Evolutionary conservation across 495 filamentous ascomycete species (phyloP).

Genomic region (Xylaria telfairii): DNA sequence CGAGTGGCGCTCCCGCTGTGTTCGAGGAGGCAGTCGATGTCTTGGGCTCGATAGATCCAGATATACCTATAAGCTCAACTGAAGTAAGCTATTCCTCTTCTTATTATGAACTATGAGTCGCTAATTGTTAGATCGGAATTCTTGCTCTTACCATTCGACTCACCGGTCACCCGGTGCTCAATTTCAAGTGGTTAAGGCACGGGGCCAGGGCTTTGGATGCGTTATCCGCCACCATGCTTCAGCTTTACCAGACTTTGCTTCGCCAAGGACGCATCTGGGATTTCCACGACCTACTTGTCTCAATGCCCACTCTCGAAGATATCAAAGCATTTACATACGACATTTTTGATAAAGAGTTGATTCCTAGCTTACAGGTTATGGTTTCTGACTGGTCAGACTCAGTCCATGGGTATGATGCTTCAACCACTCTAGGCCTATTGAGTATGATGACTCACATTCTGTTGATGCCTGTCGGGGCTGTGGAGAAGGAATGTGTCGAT

Average conservation of each 20-base stretch:
- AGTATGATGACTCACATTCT: conserved; percentile 22
- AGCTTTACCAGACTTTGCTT: conserved; percentile 17
- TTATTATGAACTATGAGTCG: background rate
- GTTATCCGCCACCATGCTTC: background rate
- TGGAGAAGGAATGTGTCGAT: conserved; percentile 19
- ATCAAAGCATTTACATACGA: conserved; percentile 12
- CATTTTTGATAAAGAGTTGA: conserved; percentile 15
- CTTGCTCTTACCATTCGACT: conserved; percentile 14
- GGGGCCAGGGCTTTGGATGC: background rate
- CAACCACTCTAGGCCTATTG: conserved; percentile 17
- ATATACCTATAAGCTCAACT: conserved; percentile 17
- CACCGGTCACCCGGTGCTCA: conserved; percentile 8
- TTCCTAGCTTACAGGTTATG: conserved; percentile 12
- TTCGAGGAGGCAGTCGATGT: conserved; percentile 21
- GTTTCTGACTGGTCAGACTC: conserved; percentile 21
- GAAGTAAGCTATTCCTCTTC: conserved; percentile 1
- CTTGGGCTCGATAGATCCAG: background rate
- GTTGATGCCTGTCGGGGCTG: background rate
- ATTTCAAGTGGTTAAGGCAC: conserved; percentile 13
- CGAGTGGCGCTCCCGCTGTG: background rate
- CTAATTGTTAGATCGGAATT: conserved; percentile 21
- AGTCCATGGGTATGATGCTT: conserved; percentile 23
- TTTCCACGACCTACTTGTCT: conserved; percentile 16
- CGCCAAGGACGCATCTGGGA: conserved; percentile 25
- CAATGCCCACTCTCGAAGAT: conserved; percentile 9